These are phyloP conservation scores for Penicillium cinerascens DNA, from an alignment of 495 filamentous ascomycete genomes.

Conservation along the genomic window DNA sequence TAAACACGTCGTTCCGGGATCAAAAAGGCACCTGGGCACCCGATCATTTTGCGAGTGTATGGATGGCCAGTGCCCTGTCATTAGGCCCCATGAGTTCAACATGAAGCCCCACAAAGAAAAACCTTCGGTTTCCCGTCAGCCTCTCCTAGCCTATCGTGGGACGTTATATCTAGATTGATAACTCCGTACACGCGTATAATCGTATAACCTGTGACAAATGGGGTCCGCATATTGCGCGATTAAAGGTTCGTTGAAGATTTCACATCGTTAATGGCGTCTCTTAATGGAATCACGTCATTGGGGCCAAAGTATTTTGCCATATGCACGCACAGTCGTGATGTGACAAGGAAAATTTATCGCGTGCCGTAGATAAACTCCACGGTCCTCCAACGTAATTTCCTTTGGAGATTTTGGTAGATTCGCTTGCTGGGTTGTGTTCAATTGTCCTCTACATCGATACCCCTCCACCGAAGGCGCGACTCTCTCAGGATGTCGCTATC, in stretches of 20 bases:
- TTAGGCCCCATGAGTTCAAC: too few species aligned
- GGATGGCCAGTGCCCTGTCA: too few species aligned
- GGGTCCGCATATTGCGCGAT: slow-evolving; percentile 4
- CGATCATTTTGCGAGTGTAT: too few species aligned
- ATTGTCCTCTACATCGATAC: not conserved
- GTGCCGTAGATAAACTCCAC: not conserved
- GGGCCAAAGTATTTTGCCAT: slow-evolving; percentile 13
- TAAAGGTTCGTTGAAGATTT: not conserved
- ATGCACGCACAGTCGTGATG: slow-evolving; percentile 3
- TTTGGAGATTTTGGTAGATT: not conserved
- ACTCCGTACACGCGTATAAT: too few species aligned
- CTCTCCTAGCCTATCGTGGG: too few species aligned
- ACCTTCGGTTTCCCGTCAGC: too few species aligned
- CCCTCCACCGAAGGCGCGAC: slow-evolving; percentile 12
- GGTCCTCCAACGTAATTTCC: not conserved
- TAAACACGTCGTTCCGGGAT: too few species aligned
- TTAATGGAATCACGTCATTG: slow-evolving; percentile 16
- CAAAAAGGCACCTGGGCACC: too few species aligned
- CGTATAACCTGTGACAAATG: not conserved
- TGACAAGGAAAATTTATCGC: not conserved
- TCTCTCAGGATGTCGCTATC: slow-evolving; percentile 28
- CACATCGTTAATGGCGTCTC: not conserved
- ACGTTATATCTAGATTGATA: too few species aligned
- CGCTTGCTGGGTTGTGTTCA: not conserved
- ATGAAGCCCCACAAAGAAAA: too few species aligned